Evolutionary conservation across 164 flowering plant genomes (phyloP), one percentile per base, ranked within the genome.

Genomic region (Stephania japonica): DNA sequence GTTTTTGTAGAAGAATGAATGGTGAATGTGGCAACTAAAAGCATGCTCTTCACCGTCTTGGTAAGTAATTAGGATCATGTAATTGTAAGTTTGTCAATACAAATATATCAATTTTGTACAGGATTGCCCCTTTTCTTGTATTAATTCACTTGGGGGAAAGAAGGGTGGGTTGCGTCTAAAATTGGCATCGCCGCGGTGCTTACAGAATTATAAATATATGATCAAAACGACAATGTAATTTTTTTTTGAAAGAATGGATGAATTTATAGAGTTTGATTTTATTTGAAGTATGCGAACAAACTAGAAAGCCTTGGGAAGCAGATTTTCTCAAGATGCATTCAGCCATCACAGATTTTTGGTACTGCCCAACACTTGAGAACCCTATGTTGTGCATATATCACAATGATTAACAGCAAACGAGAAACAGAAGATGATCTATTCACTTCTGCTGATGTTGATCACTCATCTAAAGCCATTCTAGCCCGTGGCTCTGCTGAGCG

Each of bases 401-500:
- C 64, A 59, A 6, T 59, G 63, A 56, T 7, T 5, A 59, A 59
- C 64, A 21, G 64, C 21, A 16, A 19, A 56, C 24, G 23, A 59
- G 7, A 59, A 59, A 21, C 64, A 59, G 53, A 44, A 0, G 12
- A 47, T 16, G 16, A 12, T 16, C 4, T 16, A 13, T 47, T 21
- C n/a, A 59, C 7, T n/a, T 59, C 64, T 56, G 62, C n/a, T 19
- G 64, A n/a, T 59, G 64, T 59, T 50, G 19, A 1, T 19, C 19
- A 50, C 14, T 68, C 14, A 25, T 67, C 24, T 23, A 16, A 21
- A 5, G 24, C 64, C 69, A 27, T n/a, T 26, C 73, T 32, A 7
- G 65, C 42, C 32, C 64, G 64, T 42, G 67, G 65, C 65, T 80
- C 78, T 8, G 62, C 14, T 2, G 71, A 82, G 59, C 47, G 84